Base-by-base conservation (phyloP, 1,139 yeast species). In the Suzukiozyma palmioleophila region DNA sequence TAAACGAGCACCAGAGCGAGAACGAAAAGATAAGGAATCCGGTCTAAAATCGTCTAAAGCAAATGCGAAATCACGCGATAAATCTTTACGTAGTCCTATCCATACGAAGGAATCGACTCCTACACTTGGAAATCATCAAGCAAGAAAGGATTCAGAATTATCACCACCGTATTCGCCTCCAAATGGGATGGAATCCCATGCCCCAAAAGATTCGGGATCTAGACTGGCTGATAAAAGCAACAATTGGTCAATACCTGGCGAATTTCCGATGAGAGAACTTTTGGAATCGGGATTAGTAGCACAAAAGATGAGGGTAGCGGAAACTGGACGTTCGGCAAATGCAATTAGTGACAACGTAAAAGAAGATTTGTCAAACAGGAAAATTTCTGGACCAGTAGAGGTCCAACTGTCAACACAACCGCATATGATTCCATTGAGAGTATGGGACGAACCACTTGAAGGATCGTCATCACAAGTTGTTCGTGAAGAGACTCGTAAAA, bases 321-420 rank as follows among this genome's bases (percentile, higher is more conserved):
- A 28, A 8, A 13, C 15, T 8, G 31, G 16, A 18, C 22, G 22
- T 5, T 18, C 22, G 7, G 22, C 7, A 18, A 18, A 7, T 18
- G 7, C 22, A 4, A 18, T 18, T 18, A 18, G 7, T 5, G 22
- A 18, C 22, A 18, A 18, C 7, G 22, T 7, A 5, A 18, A 18
- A 18, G 22, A 18, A 7, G 22, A 18, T 18, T 18, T 18, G 22
- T 18, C 22, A 11, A 26, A 26, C 11, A 21, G 24, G 11, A 32
- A 32, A 8, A 33, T 33, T 10, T 33, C 36, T 22, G 29, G 24
- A 6, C 36, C 36, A 33, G 15, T 33, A 3, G 26, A 33, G 9
- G 16, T 33, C 8, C 36, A 33, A 11, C 27, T 10, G 16, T 33
- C 36, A 12, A 24, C 36, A 11, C 36, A 33, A 26, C 30, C 36